Evolutionary conservation across 331 rosid species (phyloP).

Genomic region (Rhamnella rubrinervis): DNA sequence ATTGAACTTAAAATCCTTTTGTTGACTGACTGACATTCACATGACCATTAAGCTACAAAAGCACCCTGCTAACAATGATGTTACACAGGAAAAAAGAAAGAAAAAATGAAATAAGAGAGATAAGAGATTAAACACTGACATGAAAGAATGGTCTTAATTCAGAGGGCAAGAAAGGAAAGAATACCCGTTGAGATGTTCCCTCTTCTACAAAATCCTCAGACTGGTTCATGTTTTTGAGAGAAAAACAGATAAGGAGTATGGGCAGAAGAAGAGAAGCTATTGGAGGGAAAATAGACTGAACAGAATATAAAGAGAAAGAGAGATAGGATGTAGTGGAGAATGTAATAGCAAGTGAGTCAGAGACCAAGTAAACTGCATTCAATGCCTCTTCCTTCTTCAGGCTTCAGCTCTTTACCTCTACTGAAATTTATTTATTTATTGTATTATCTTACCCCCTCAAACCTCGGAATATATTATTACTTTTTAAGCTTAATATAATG

Average conservation of each 20-base stretch:
- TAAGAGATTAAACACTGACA: constrained; percentile 4
- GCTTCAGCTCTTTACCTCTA: constrained; percentile 10
- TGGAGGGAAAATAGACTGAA: not conserved
- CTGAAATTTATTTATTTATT: not conserved
- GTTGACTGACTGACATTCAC: too few species aligned
- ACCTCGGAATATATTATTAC: not conserved
- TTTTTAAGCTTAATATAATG: not conserved
- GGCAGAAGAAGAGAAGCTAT: constrained; percentile 24
- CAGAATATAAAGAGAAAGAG: not conserved
- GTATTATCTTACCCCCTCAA: not conserved
- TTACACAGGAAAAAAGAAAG: not conserved
- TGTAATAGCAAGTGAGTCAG: constrained; percentile 21
- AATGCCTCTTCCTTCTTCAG: constrained; percentile 31
- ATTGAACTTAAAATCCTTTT: not conserved
- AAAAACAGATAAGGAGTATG: constrained; percentile 12
- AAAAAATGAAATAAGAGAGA: not conserved
- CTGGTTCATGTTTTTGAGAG: constrained; percentile 53
- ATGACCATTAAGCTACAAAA: constrained; percentile 12
- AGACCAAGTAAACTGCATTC: constrained; percentile 37
- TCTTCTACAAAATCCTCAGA: constrained; percentile 61
- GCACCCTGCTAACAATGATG: not conserved
- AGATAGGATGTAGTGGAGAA: constrained; percentile 15
- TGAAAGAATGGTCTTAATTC: constrained; percentile 1
- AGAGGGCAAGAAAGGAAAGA: constrained; percentile 14
- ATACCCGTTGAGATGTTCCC: constrained; percentile 66